Conservation (phyloP, 1,284 basidiomycete species). For the Tilletiaria anomala region DNA sequence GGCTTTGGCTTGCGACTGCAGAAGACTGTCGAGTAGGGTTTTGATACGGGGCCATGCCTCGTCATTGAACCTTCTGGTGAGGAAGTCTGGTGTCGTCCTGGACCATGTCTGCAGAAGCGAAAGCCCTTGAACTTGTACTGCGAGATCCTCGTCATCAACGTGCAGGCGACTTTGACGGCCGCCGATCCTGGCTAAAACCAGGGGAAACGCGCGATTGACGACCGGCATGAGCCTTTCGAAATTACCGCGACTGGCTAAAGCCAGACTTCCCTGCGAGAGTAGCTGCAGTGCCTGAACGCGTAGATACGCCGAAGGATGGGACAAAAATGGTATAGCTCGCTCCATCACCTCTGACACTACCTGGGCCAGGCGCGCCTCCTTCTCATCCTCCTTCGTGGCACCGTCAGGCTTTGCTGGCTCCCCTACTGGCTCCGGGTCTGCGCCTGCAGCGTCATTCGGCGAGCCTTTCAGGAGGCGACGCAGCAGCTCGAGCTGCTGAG, state of each 20-base stretch:
- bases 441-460: too few relatives aligned
- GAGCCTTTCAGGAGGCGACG: too few relatives aligned
- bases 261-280: neutral
- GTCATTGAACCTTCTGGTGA: neutral
- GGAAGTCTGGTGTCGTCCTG: neutral
- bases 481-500: too few relatives aligned
- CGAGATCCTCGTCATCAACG: too few relatives aligned
- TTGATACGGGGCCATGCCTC: neutral
- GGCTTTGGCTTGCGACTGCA: too few relatives aligned
- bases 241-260: neutral
- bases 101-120: too few relatives aligned
- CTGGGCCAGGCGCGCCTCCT: neutral
- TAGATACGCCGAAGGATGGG: constrained; percentile 14
- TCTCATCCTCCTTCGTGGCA: neutral
- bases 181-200: too few relatives aligned
- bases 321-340: constrained; percentile 13
- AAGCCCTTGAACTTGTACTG: too few relatives aligned
- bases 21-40: neutral
- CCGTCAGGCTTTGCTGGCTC: neutral
- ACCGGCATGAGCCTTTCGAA: too few relatives aligned
- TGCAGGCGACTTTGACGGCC: too few relatives aligned
- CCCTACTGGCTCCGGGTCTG: too few relatives aligned
- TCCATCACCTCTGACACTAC: constrained; percentile 9
- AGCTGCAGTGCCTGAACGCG: constrained; percentile 12
- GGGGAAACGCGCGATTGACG: too few relatives aligned